Evolutionary conservation across 176 grass and related monocot genomes (phyloP).

Genomic region (Musa schizocarpa): DNA sequence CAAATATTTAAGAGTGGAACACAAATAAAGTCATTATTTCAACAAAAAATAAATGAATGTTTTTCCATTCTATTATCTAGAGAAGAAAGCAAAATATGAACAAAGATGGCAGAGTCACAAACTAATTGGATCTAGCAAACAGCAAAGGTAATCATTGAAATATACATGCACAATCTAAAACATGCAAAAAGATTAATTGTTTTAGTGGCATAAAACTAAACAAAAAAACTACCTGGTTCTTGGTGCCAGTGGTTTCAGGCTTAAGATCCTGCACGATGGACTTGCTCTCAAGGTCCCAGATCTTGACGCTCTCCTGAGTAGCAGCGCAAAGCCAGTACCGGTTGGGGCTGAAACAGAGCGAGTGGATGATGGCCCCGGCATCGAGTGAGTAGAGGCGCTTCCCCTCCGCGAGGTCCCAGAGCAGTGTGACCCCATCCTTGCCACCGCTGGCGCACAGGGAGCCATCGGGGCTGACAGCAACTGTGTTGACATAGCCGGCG

Average conservation of each 20-base stretch:
- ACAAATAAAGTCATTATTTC: too few species aligned
- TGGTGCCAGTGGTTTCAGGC: neutral
- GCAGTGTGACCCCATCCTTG: neutral
- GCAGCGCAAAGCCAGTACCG: slow-evolving; percentile 4
- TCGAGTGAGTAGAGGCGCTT: neutral
- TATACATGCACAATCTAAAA: too few species aligned
- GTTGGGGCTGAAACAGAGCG: neutral
- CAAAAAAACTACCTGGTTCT: slow-evolving; percentile 4
- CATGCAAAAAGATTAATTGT: too few species aligned
- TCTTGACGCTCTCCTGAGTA: slow-evolving; percentile 6
- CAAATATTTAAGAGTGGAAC: too few species aligned
- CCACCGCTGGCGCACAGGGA: neutral
- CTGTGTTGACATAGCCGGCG: neutral
- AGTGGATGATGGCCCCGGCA: neutral
- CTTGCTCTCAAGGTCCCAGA: slow-evolving; percentile 6
- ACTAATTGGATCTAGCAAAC: too few species aligned
- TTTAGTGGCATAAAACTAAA: too few species aligned
- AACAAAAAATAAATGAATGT: too few species aligned
- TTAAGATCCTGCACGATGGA: slow-evolving; percentile 1
- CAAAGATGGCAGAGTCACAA: too few species aligned
- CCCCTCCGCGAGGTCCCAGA: neutral
- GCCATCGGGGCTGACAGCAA: neutral
- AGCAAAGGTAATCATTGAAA: too few species aligned
- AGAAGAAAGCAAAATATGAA: too few species aligned
- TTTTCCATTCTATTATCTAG: too few species aligned